These are phyloP conservation scores for Smittium culicis DNA, from an alignment of 371 early-diverging fungal genomes.

Conservation along the genomic window DNA sequence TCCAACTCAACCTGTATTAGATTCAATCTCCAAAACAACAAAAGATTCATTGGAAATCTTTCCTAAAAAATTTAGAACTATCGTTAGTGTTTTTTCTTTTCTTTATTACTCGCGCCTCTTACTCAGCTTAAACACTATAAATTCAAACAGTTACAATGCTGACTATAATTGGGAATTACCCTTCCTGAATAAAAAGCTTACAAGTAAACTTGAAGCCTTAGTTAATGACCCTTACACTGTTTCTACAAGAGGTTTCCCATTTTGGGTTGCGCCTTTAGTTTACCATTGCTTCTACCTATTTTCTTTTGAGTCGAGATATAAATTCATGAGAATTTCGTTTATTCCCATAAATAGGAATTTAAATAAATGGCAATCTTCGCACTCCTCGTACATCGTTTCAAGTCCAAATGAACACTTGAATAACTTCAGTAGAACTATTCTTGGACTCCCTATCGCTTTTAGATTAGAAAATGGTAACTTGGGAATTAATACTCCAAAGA, in stretches of 20 bases:
- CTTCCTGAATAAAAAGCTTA: conserved; percentile 65
- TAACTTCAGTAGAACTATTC: conserved; percentile 20
- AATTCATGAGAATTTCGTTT: conserved; percentile 57
- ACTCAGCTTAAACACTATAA: neutral
- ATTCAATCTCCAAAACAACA: neutral
- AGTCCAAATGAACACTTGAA: neutral
- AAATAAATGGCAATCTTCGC: conserved; percentile 35
- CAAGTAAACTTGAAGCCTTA: conserved; percentile 70
- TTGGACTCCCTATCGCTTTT: neutral
- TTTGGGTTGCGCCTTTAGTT: conserved; percentile 56
- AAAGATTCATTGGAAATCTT: neutral
- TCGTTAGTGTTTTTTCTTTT: neutral
- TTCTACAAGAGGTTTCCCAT: conserved; percentile 60
- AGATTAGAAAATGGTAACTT: neutral
- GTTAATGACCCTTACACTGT: conserved; percentile 78
- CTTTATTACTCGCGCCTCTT: neutral
- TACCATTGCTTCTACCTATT: conserved; percentile 61
- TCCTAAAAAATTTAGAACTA: neutral
- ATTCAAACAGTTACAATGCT: neutral
- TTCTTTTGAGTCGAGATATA: conserved; percentile 64
- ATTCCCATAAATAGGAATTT: conserved; percentile 35
- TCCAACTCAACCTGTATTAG: neutral
- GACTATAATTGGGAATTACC: neutral
- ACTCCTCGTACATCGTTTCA: neutral
- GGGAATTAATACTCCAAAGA: conserved; percentile 42